phyloP scores from a whole-genome alignment of 495 filamentous ascomycete species.

The Copromyces sp. region DNA sequence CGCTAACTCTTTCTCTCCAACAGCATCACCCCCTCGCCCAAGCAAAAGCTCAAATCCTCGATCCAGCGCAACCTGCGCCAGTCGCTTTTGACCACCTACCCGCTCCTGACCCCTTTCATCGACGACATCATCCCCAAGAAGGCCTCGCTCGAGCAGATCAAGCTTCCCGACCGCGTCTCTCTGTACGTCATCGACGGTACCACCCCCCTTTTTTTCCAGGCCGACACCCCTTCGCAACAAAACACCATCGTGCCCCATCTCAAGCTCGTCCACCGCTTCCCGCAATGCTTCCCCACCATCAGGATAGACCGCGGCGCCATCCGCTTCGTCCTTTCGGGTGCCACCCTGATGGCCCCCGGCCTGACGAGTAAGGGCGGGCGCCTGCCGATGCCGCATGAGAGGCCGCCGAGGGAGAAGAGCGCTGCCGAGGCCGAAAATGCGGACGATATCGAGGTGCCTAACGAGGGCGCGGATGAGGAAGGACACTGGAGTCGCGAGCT shows the following conservation, averaged over 20 bases:
- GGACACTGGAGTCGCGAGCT: conserved; percentile 48
- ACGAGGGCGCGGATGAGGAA: conserved; percentile 35
- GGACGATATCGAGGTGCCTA: conserved; percentile 31
- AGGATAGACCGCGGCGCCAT: conserved; percentile 91
- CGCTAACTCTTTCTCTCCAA: conserved; percentile 6
- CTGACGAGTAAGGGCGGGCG: conserved; percentile 72
- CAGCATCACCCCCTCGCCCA: conserved; percentile 66
- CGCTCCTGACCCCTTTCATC: conserved; percentile 75
- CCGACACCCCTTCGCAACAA: conserved; percentile 34
- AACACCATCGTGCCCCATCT: conserved; percentile 70
- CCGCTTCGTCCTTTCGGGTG: conserved; percentile 87
- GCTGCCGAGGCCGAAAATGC: conserved; percentile 8
- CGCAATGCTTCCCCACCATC: conserved; percentile 50
- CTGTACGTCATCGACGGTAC: conserved; percentile 71
- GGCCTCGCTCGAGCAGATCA: conserved; percentile 79
- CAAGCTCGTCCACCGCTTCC: conserved; percentile 62
- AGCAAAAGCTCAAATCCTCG: conserved; percentile 96
- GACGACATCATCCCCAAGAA: conserved; percentile 96
- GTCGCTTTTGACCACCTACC: conserved; percentile 74
- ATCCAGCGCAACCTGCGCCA: conserved; percentile 77
- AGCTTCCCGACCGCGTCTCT: conserved; percentile 80
- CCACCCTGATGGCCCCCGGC: conserved; percentile 90
- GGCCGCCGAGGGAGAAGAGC: conserved; percentile 18
- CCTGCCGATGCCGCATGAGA: conserved; percentile 44
- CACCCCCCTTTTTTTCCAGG: conserved; percentile 81